A percentile compares a stretch with the other conserved stretches of the same genome.
Conservation (phyloP, 352 stramenopile genomes). For the Pythium dissotocum region DNA sequence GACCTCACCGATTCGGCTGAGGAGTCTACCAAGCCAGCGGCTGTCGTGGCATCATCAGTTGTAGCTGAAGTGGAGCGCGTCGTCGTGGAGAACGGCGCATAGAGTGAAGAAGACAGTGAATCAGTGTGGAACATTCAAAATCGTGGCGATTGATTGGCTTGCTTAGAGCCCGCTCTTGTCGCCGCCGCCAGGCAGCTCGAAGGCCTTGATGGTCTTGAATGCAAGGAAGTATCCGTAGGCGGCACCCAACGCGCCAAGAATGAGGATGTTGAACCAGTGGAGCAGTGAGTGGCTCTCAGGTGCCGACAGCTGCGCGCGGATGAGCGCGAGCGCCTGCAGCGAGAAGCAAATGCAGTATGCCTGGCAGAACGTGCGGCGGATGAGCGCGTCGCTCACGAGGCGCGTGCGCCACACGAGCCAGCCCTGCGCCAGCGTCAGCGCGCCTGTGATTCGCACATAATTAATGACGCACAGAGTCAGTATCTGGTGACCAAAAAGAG, state of each 20-base stretch:
- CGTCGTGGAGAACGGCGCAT: not conserved
- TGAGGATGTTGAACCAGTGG: constrained; percentile 82
- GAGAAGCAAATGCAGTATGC: constrained; percentile 88
- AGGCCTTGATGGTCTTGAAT: constrained; percentile 89
- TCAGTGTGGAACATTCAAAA: constrained; percentile 4
- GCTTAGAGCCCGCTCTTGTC: constrained; percentile 49
- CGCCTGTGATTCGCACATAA: constrained; percentile 35
- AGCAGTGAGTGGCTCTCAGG: constrained; percentile 79
- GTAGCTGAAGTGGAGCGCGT: not conserved
- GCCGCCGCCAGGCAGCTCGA: constrained; percentile 67
- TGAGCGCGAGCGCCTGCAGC: constrained; percentile 68
- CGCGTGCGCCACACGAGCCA: constrained; percentile 88
- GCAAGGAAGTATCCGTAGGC: constrained; percentile 85
- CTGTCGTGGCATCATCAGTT: not conserved
- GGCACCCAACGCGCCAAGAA: constrained; percentile 60
- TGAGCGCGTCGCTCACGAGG: constrained; percentile 81
- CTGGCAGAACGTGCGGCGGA: constrained; percentile 87
- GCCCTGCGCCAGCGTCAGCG: constrained; percentile 77
- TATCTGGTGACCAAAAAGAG: not conserved
- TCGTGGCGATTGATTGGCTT: not conserved
- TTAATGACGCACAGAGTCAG: too few species aligned
- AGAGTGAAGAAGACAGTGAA: not conserved
- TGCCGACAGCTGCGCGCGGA: constrained; percentile 70
- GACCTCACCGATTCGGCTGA: constrained; percentile 17
- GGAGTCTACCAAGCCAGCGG: not conserved